A percentile compares a stretch with the other conserved stretches of the same genome.
These are phyloP conservation scores for Pseudocercospora vitis DNA, from an alignment of 2,329 filamentous ascomycete species.

Conservation along the genomic window DNA sequence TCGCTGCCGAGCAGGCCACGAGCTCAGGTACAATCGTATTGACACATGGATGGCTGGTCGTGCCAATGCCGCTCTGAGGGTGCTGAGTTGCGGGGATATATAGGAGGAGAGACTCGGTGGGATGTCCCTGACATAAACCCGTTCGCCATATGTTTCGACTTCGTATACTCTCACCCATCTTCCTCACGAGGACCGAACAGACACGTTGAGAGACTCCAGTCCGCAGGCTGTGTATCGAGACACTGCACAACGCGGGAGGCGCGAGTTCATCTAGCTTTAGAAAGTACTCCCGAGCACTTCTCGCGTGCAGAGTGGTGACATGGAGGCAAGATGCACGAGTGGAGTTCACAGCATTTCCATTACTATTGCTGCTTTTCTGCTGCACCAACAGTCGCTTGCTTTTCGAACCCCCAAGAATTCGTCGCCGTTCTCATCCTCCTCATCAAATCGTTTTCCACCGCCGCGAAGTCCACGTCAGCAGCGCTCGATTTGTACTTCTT, in stretches of 20 bases:
- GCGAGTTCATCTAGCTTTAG: background rate
- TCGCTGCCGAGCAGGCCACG: background rate
- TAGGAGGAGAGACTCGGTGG: conserved; percentile 3
- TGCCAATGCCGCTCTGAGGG: background rate
- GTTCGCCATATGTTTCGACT: conserved; percentile 1
- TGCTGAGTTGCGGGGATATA: conserved; percentile 7
- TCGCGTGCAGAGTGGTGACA: background rate
- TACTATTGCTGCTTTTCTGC: conserved; percentile 11
- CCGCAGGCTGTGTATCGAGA: conserved; percentile 1
- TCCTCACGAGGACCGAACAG: background rate
- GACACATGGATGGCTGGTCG: conserved; percentile 2
- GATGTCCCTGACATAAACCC: background rate
- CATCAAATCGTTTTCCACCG: conserved; percentile 36
- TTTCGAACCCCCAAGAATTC: conserved; percentile 23
- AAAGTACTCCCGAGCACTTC: background rate
- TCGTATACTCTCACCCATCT: conserved; percentile 1
- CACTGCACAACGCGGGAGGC: background rate
- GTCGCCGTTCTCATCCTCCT: conserved; percentile 33
- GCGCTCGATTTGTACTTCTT: conserved; percentile 31
- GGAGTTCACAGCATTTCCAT: conserved; percentile 1
- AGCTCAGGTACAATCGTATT: background rate
- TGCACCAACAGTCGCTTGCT: conserved; percentile 20
- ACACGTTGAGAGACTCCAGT: background rate
- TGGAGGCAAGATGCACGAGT: background rate
- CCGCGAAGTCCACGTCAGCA: conserved; percentile 29